Evolutionary conservation across 164 flowering plant species (phyloP), one percentile per base, ranked within the genome.

Genomic region (Annona cherimola): DNA sequence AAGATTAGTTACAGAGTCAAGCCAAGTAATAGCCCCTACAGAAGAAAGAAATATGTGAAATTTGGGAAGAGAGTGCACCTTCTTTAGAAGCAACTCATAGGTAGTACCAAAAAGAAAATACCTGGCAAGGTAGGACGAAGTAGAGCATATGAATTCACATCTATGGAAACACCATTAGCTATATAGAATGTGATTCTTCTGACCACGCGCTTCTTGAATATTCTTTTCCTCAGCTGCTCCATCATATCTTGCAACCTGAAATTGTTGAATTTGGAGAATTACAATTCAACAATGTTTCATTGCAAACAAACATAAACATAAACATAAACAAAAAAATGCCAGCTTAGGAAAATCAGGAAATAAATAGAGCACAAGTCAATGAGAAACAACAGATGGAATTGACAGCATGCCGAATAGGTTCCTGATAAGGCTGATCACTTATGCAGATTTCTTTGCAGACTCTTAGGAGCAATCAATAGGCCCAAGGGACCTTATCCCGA

Each of bases 91-190:
- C 50, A 35, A 55, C 40, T 4, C 50, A 68, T 11, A 63, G 45
- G 16, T 3, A 19, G 19, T n/a, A 66, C 4, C 14, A 26, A 19
- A 1, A 69, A 45, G 8, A n/a, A 42, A 42, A 9, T 76, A 90
- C 99, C 99, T 71, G 93, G 94, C 71, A 81, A 62, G 19, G 98
- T 84, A 71, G 98, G 98, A 76, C 98, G 99, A 74, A 95, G 79
- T 73, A 95, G 80, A 77, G 99, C 99, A 84, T 93, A 91, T n/a
- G 94, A 72, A 81, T 89, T 87, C 81, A 95, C 75, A 79, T 90
- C 92, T 69, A 95, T 88, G 3, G 96, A 87, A 67, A 93, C 63
- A 57, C 88, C 97, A 81, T 80, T 74, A 68, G 82, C 84, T 78
- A 95, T 81, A 39, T 79, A 74, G 70, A 95, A 87, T 57, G 81